Evolutionary conservation across 2,329 filamentous ascomycete genomes (phyloP), one percentile per base, ranked within the genome.

Genomic region (Aspergillus calidoustus): DNA sequence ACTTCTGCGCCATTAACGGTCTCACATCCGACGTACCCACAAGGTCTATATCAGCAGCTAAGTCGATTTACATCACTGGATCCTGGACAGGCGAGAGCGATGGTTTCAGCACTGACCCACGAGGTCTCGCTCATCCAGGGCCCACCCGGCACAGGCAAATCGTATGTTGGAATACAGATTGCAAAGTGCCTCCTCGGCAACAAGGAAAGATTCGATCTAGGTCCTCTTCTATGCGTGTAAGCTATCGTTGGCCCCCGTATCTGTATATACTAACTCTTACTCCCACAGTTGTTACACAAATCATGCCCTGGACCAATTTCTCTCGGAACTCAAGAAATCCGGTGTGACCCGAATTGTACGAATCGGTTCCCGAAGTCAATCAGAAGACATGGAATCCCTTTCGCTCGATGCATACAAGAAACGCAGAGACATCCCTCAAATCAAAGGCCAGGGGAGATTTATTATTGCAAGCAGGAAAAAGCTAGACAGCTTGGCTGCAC

Each of bases 61-160:
- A 28, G 1, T 28, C 25, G 25, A 28, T 28, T 28, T 28, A 28
- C 25, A 28, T 28, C 38, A 13, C 46, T 65, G 3, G 63, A 63
- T 47, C 8, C 31, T 22, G 63, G 60, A 1, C 63, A 65, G 28
- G 50, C 50, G 9, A 19, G 48, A 1, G 63, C 57, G 8, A 11
- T 65, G 30, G 38, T 65, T 15, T 52, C 49, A 19, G 65, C 50
- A 19, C 61, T 67, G 17, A 62, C 51, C 3, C 58, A 59, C 6
- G 62, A 69, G 38, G 48, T 67, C 31, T 63, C 65, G 4, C 58
- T 71, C 11, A 72, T 71, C 4, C 67, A 71, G 60, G 70, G 70
- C 9, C 66, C 69, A 57, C 64, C 67, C 43, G 67, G 68, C 22
- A 69, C 69, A 54, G 66, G 73, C 28, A 64, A 69, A 56, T 68